Percentiles rank a stretch among this genome's conserved stretches.
phyloP scores from a whole-genome alignment of 805 yeast species.

The Metschnikowia dekortorum region DNA sequence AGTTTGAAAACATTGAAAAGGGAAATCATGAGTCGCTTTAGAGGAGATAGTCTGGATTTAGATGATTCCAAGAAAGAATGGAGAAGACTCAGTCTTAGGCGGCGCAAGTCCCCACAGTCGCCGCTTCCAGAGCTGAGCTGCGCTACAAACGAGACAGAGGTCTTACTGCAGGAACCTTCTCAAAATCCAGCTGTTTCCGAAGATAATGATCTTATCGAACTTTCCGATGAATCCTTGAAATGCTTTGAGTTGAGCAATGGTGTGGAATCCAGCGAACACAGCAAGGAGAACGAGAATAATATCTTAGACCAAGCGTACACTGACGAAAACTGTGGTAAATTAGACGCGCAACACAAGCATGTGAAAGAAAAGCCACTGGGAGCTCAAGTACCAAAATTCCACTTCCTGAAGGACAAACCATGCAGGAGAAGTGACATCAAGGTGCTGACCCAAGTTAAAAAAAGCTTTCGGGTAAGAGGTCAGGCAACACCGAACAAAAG shows the following conservation, averaged over 20 bases:
- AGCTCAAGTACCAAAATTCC: background rate
- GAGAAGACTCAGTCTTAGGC: background rate
- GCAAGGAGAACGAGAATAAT: background rate
- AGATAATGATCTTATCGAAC: conserved; percentile 1
- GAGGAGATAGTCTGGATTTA: background rate
- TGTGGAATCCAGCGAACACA: background rate
- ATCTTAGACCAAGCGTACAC: background rate
- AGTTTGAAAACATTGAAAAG: conserved; percentile 1
- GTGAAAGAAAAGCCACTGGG: background rate
- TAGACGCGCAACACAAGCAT: background rate
- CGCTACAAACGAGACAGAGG: background rate
- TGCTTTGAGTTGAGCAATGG: background rate
- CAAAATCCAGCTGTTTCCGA: background rate
- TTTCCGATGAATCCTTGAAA: background rate
- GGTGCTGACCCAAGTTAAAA: conserved; percentile 5
- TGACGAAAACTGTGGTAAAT: background rate
- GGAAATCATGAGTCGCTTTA: background rate
- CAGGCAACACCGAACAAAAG: conserved; percentile 2
- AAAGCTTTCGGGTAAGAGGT: conserved; percentile 5
- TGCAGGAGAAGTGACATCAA: background rate
- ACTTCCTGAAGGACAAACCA: background rate
- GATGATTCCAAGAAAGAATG: background rate
- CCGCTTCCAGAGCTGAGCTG: background rate
- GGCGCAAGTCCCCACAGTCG: background rate
- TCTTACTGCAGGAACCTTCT: background rate